phyloP scores from a whole-genome alignment of 2,329 filamentous ascomycete genomes.

The Aspergillus tubingensis region DNA sequence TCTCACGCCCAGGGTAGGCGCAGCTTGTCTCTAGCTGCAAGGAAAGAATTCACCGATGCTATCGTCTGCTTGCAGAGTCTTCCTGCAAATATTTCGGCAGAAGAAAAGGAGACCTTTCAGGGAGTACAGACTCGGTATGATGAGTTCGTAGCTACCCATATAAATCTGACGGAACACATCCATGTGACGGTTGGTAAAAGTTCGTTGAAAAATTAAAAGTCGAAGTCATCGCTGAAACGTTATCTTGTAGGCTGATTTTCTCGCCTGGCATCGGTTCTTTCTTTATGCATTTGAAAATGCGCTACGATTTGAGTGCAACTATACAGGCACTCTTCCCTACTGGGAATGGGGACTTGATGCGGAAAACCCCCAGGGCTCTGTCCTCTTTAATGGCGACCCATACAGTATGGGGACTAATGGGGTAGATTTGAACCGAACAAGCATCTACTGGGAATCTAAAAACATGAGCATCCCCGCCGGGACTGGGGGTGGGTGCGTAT shows the following conservation, averaged over 20 bases:
- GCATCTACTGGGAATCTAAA: not conserved
- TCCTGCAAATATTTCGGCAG: not conserved
- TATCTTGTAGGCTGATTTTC: not conserved
- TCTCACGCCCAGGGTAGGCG: not conserved
- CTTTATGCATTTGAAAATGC: conserved; percentile 6
- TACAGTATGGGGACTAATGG: conserved; percentile 9
- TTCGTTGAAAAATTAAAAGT: not conserved
- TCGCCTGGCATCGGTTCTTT: conserved; percentile 14
- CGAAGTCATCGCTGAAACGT: not conserved
- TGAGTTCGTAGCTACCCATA: conserved; percentile 2
- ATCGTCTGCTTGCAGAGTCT: not conserved
- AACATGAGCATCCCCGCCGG: not conserved
- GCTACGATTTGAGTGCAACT: conserved; percentile 8
- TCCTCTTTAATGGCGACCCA: conserved; percentile 9
- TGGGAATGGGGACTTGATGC: conserved; percentile 9
- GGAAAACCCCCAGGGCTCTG: not conserved
- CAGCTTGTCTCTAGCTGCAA: not conserved
- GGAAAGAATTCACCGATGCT: not conserved
- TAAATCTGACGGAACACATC: not conserved
- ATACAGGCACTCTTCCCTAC: conserved; percentile 9
- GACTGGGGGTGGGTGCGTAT: conserved; percentile 9
- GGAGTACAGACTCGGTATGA: not conserved
- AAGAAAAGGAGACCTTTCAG: not conserved
- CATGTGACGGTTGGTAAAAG: not conserved
- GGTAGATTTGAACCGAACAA: not conserved